Evolutionary conservation across 225 moss, liverwort and hornwort genomes (phyloP).

Genomic region (Pseudoscleropodium purum): DNA sequence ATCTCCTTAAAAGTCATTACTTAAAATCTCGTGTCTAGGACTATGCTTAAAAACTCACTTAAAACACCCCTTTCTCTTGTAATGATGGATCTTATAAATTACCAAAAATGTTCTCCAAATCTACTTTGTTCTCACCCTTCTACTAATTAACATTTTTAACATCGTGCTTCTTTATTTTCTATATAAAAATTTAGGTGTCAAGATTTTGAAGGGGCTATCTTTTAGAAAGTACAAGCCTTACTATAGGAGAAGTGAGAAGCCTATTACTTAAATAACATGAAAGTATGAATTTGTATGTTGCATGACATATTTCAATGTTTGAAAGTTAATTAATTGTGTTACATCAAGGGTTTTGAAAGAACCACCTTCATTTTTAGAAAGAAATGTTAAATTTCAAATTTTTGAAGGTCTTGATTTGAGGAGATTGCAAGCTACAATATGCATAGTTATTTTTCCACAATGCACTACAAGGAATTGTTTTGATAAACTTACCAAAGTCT

Average conservation of each 20-base stretch:
- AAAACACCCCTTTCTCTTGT: no score
- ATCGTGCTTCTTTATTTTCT: not conserved
- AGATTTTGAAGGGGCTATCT: not conserved
- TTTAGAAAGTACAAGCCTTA: not conserved
- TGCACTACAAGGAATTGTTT: not conserved
- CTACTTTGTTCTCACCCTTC: not conserved
- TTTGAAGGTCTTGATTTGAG: not conserved
- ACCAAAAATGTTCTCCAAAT: not conserved
- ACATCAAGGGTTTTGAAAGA: not conserved
- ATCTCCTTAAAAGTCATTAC: no score
- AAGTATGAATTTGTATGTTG: not conserved
- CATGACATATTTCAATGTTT: not conserved
- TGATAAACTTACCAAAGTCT: not conserved
- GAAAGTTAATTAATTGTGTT: not conserved
- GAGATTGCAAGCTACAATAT: not conserved
- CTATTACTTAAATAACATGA: not conserved
- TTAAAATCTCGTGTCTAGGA: no score
- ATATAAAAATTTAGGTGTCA: not conserved
- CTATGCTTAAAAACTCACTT: no score
- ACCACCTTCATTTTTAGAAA: not conserved
- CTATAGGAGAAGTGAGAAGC: not conserved
- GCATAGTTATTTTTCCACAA: not conserved
- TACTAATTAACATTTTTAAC: not conserved
- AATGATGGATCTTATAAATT: no score
- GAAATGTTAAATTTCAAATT: not conserved